Conservation (phyloP, 2,329 filamentous ascomycete species). For the Colletotrichum musicola region DNA sequence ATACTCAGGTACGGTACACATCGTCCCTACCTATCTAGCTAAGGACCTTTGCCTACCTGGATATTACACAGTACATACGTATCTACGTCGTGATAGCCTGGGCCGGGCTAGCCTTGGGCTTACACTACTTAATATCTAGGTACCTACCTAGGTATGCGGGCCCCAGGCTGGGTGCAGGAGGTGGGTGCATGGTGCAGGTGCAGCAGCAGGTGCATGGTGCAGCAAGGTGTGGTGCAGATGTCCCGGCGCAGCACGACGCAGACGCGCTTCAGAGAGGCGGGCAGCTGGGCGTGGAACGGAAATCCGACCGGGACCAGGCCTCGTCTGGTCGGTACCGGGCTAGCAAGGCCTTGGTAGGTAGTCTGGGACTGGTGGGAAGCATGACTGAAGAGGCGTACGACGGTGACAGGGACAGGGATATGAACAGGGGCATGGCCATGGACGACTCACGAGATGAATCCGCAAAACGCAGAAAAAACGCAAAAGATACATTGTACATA, state of each 20-base stretch:
- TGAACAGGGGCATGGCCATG: no score
- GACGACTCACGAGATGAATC: neutral
- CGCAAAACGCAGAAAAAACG: neutral
- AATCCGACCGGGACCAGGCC: constrained; percentile 9
- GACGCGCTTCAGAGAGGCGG: no score
- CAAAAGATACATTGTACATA: constrained; percentile 4
- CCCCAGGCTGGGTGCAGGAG: neutral
- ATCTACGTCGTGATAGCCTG: no score
- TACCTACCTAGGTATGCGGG: neutral
- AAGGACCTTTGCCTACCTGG: neutral
- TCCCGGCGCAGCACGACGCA: constrained; percentile 30
- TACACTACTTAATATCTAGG: neutral
- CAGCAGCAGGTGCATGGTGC: constrained; percentile 22
- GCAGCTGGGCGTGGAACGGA: constrained; percentile 16
- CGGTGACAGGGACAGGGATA: constrained; percentile 17
- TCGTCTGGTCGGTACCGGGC: neutral
- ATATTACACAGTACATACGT: no score
- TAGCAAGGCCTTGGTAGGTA: neutral
- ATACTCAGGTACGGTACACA: no score
- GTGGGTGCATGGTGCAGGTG: constrained; percentile 20
- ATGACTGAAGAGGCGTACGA: constrained; percentile 17
- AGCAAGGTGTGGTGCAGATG: constrained; percentile 26
- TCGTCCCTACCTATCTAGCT: neutral
- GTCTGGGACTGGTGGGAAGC: constrained; percentile 14
- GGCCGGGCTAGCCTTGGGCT: neutral